phyloP scores from a whole-genome alignment of 768 basidiomycete genomes.

The Russula earlei region DNA sequence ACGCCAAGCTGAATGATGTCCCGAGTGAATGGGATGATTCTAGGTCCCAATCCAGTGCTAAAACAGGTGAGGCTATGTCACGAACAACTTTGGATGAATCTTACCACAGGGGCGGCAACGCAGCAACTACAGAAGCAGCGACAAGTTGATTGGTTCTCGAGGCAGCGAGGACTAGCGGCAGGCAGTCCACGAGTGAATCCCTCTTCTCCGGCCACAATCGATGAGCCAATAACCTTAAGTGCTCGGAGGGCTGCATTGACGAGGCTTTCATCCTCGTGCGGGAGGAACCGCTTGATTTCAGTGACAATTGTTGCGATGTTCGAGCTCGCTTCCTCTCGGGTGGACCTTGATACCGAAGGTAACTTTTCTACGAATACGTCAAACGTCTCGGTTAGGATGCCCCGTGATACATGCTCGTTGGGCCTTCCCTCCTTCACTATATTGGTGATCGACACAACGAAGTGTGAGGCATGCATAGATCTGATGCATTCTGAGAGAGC shows the following conservation, averaged over 20 bases:
- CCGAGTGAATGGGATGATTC: slow-evolving; percentile 79
- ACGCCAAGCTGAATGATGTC: slow-evolving; percentile 55
- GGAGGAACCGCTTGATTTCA: slow-evolving; percentile 40
- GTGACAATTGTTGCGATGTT: slow-evolving; percentile 46
- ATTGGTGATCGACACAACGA: slow-evolving; percentile 45
- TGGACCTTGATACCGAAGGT: slow-evolving; percentile 43
- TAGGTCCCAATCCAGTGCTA: slow-evolving; percentile 73
- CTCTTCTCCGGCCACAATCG: slow-evolving; percentile 60
- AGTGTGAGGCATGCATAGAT: slow-evolving; percentile 62
- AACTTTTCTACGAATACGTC: slow-evolving; percentile 61
- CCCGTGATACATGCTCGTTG: slow-evolving; percentile 5
- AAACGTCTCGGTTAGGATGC: slow-evolving; percentile 44
- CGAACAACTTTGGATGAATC: slow-evolving; percentile 23
- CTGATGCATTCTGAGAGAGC: slow-evolving; percentile 30
- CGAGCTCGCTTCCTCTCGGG: slow-evolving; percentile 42
- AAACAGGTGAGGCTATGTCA: not conserved
- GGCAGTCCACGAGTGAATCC: slow-evolving; percentile 41
- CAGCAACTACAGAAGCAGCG: slow-evolving; percentile 35
- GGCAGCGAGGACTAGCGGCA: slow-evolving; percentile 49
- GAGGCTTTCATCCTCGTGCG: slow-evolving; percentile 33
- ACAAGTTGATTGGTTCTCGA: slow-evolving; percentile 34
- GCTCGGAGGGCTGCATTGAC: slow-evolving; percentile 45
- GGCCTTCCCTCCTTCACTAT: slow-evolving; percentile 35
- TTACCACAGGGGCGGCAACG: slow-evolving; percentile 55
- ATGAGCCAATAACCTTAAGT: slow-evolving; percentile 47